Base-by-base conservation (phyloP, 2,329 filamentous ascomycete species). In the Gaeumannomyces tritici region DNA sequence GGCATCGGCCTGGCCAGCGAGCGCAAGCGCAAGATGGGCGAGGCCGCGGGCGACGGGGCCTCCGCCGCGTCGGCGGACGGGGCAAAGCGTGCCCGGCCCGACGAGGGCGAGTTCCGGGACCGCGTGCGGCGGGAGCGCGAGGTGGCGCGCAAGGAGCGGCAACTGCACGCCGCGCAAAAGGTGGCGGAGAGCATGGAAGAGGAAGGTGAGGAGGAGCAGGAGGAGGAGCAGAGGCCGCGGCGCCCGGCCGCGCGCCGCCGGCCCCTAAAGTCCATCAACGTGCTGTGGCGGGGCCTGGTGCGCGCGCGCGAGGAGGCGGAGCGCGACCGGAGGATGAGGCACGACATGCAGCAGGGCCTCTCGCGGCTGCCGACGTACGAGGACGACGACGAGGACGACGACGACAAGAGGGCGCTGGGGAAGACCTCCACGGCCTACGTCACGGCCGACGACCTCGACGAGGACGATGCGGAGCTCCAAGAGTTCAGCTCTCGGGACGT, bases 1-100 rank as follows among this genome's bases (percentile, higher is more conserved):
- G 95, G 93, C 1, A 91, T 98, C 66, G 93, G 95, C 0, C 76
- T 93, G 68, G 91, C 95, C 66, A 86, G 82, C 5, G 91, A 95
- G 73, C 88, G 88, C 76, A 96, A 96, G 78, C 82, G 91, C 66
- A 93, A 89, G 70, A 70, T 86, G 27, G 76, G 83, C 56, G 88
- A 91, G 73, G 84, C 83, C 66, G 77, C 70, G 59, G 71, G 65
- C 5, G 65, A 4, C 4, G 42, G 3, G 42, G 42, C 15, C 4
- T 47, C 47, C 18, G 47, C 47, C 18, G 75, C 58, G n/a, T n/a
- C n/a, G 71, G 61, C 31, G 76, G 81, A 62, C 83, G 79, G 9
- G 80, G 83, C 66, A 75, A 91, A 91, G 74, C 82, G 79, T 71
- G 75, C 80, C 18, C 86, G 84, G 71, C 81, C 83, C 59, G 82